Evolutionary conservation across 352 stramenopile genomes (phyloP).

Genomic region (Globisporangium nagaii): DNA sequence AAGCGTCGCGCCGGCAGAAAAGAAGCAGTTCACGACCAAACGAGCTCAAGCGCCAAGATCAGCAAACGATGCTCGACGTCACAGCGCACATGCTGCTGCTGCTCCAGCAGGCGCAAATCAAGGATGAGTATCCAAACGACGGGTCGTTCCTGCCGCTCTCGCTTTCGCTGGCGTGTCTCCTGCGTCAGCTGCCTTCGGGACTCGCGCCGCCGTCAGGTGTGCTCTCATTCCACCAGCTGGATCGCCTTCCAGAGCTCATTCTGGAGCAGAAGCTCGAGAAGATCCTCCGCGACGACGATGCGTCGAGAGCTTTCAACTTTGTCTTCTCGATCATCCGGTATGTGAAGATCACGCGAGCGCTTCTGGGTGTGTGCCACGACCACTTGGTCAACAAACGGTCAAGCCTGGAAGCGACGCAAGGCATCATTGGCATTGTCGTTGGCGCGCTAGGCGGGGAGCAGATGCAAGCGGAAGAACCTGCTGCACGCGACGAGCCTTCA

Average conservation of each 20-base stretch:
- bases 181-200: slow-evolving; percentile 35
- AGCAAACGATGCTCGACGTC: slow-evolving; percentile 50
- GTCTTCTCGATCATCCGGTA: slow-evolving; percentile 36
- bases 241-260: slow-evolving; percentile 23
- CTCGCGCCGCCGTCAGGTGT: slow-evolving; percentile 26
- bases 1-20: not conserved
- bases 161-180: slow-evolving; percentile 37
- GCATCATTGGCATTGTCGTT: slow-evolving; percentile 19
- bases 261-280: slow-evolving; percentile 27
- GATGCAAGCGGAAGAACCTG: not conserved
- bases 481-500: not conserved
- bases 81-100: slow-evolving; percentile 41
- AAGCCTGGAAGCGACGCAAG: slow-evolving; percentile 24
- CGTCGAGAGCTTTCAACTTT: slow-evolving; percentile 22
- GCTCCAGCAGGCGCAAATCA: slow-evolving; percentile 41
- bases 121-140: slow-evolving; percentile 30
- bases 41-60: not conserved
- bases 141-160: slow-evolving; percentile 47
- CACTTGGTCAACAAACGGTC: slow-evolving; percentile 26
- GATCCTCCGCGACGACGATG: slow-evolving; percentile 14
- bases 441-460: slow-evolving; percentile 3
- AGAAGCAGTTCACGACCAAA: not conserved
- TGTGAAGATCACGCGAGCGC: slow-evolving; percentile 23
- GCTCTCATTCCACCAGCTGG: slow-evolving; percentile 37
- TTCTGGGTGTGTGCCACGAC: slow-evolving; percentile 35